A percentile compares a stretch with the other conserved stretches of the same genome.
Conservation (phyloP, 805 yeast species). For the Zygoascus ofunaensis region DNA sequence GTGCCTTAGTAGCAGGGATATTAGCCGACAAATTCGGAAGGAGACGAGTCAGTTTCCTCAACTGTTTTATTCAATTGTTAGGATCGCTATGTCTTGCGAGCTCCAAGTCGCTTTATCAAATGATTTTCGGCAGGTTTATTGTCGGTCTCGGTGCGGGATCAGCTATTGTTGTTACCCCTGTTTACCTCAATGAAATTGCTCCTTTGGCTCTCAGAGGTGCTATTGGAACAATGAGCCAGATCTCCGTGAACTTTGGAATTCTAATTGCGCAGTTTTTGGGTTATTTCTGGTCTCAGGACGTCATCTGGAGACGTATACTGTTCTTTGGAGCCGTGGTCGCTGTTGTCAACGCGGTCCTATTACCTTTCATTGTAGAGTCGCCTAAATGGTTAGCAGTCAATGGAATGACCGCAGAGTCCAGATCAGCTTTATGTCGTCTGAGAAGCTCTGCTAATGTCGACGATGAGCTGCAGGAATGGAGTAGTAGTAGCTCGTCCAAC, state of each 20-base stretch:
- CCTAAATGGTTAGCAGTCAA: constrained; percentile 70
- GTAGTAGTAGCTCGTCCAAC: constrained; percentile 1
- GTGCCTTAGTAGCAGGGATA: constrained; percentile 60
- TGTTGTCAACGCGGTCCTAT: constrained; percentile 36
- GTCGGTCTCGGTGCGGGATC: constrained; percentile 85
- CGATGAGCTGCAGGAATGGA: constrained; percentile 24
- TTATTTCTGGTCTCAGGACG: constrained; percentile 51
- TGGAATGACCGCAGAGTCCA: constrained; percentile 39
- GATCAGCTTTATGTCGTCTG: constrained; percentile 28
- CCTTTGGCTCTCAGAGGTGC: constrained; percentile 63
- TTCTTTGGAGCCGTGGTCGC: constrained; percentile 53
- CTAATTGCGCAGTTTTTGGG: constrained; percentile 71
- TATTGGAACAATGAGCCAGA: constrained; percentile 85
- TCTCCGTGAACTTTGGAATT: constrained; percentile 78
- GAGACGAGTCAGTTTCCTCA: constrained; percentile 41
- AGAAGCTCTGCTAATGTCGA: constrained; percentile 26
- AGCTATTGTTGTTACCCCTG: constrained; percentile 76
- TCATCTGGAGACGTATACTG: constrained; percentile 66
- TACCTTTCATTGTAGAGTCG: constrained; percentile 48
- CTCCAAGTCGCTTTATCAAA: constrained; percentile 34
- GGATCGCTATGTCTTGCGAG: constrained; percentile 58
- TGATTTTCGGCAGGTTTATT: constrained; percentile 62
- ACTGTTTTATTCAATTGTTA: constrained; percentile 42
- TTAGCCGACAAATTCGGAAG: constrained; percentile 63
- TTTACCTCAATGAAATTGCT: constrained; percentile 70